Evolutionary conservation across 139 green algal species (phyloP), one percentile per base, ranked within the genome.

Genomic region (Diplosphaera chodatii): DNA sequence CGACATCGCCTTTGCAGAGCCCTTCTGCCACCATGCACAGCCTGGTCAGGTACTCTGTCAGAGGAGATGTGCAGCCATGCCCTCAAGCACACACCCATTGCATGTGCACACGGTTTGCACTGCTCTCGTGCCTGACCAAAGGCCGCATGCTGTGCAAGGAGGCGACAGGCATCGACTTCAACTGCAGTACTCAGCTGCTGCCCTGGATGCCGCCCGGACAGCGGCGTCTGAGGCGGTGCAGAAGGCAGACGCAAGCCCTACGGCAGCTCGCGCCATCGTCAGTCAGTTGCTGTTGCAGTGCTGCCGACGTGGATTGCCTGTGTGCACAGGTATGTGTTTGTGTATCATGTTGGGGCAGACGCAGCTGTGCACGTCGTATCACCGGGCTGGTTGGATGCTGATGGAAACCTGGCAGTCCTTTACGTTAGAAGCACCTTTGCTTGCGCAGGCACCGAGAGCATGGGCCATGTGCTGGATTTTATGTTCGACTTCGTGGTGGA

Each of bases 401-500:
- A 23, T 25, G 13, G 4, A 5, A 10, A n/a, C 25, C 25, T 5
- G 13, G 48, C 3, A 3, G 25, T 59, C 13, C 48, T n/a, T n/a
- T 5, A 27, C 37, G 10, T n/a, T 48, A 48, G 37, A 20, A 20
- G 16, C 22, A 59, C 16, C 25, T 27, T 25, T 59, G 48, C 48
- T 15, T 28, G 48, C 27, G 37, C 55, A 64, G 73, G 64, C n/a
- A 25, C 40, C 32, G 37, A 65, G 48, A 59, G 48, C 48, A 18
- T 59, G 10, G 48, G 48, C 48, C 48, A 59, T 18, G 48, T 95
- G 55, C 73, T 97, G 4, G 94, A 96, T 68, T 83, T 87, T 76
- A 21, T 97, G 82, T 99, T 99, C 78, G 95, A 99, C 82, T 88
- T 76, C 29, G 80, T 84, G 27, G 94, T 93, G 55, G 95, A 98